Evolutionary conservation across 495 filamentous ascomycete genomes (phyloP), one percentile per base, ranked within the genome.

Genomic region (Aspergillus cavernicola): DNA sequence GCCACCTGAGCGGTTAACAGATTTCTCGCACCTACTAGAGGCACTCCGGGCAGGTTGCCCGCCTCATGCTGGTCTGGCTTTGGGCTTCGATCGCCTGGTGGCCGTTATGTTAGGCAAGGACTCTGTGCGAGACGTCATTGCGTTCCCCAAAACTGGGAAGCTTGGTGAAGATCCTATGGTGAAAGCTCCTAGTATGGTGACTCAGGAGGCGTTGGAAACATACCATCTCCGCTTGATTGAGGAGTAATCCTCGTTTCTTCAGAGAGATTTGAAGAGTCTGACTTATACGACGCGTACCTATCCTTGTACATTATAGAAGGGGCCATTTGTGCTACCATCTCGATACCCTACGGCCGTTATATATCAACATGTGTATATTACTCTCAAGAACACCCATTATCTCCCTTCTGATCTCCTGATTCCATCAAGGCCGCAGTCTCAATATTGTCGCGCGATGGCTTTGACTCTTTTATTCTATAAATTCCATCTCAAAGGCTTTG

Each of bases 31-130:
- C 66, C 77, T 98, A 3, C 76, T 97, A 8, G 79, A 88, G 46
- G 90, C 89, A 0, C 79, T 98, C 7, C 68, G 83, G 6, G 85
- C 90, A 0, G 93, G 93, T 4, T 98, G 93, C 80, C 95, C 93
- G n/a, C 93, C 93, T 1, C 93, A 98, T 69, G 92, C 93, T 0
- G 93, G 93, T 0, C 83, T 98, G 39, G 93, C 93, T 0, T 70
- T 98, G 13, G 93, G 93, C 0, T 96, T 96, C 62, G 93, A 98
- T 62, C 83, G 93, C 32, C 71, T 97, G 26, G 74, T 93, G n/a
- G 84, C 93, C 6, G 75, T 95, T 5, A 80, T 97, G 73, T 75
- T 85, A 18, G 85, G 85, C 10, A 85, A 80, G 39, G 82, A 88
- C 19, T 85, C 83, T 6, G 80, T 98, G 8, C 71, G 87, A 49